Evolutionary conservation across 2,329 filamentous ascomycete species (phyloP), one percentile per base, ranked within the genome.

Genomic region (Akanthomyces muscarius): DNA sequence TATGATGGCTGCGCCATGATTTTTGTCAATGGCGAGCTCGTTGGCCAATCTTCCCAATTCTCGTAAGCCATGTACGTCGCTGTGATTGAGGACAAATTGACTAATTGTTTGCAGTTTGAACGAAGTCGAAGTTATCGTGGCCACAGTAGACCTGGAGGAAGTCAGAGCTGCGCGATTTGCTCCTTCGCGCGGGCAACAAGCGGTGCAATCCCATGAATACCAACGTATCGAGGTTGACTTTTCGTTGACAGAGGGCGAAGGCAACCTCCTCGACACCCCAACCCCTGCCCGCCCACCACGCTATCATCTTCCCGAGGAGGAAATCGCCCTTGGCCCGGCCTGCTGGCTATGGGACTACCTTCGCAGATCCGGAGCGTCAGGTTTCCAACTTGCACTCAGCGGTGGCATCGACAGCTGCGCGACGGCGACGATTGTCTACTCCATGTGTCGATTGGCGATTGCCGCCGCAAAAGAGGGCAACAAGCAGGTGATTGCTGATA

Each of bases 81-180:
- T 86, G 85, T 78, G 79, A n/a, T 33, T 5, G 3, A 14, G 25
- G 28, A 42, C 16, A 25, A 11, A 5, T 18, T 45, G 38, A 10
- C 54, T 57, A 36, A 57, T 3, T 23, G 2, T 13, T 23, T 41
- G 8, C 23, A 45, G 41, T 18, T 62, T 67, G 8, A 65, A 64
- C 30, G 61, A 66, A 41, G 86, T 90, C 6, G 87, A 90, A 68
- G 86, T 90, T 4, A 75, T 88, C 21, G 84, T 81, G 5, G 88
- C 87, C 3, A 89, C 86, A 0, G 79, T 90, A 7, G 87, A 90
- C 68, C 76, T 90, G 2, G 90, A 94, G 69, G 86, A 91, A 66
- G 89, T 94, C 6, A 78, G 88, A 51, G 77, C 81, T 1, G 86
- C 80, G 67, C 78, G 89, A 0, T 83, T 75, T n/a, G 76, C 79